Evolutionary conservation across 1,284 basidiomycete species (phyloP), one percentile per base, ranked within the genome.

Genomic region (Trichosporon coremiiforme): DNA sequence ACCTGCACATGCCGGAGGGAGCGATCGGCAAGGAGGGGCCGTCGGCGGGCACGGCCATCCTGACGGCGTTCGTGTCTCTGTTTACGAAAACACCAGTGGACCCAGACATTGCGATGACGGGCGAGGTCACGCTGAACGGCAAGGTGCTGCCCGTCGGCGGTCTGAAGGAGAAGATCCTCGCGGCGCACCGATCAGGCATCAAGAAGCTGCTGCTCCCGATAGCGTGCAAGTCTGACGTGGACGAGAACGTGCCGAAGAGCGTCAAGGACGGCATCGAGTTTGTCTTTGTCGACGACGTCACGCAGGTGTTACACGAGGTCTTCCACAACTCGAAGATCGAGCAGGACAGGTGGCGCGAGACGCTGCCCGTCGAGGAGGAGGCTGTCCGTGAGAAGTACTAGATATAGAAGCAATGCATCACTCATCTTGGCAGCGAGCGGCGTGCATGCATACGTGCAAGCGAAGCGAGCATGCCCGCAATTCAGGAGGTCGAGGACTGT

Each of bases 11-110:
- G 94, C 94, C 95, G 0, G 95, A 97, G 81, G 96, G 96, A 5
- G 93, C 92, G 70, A 93, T 99, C 72, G 96, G 96, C 65, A 99
- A 99, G 85, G 96, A 99, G 78, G 96, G 96, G 0, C 96, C 96
- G 0, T 94, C 92, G 75, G 96, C 96, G 0, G 96, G 96, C 64
- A 97, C 94, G 1, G 96, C 96, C 0, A 90, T 99, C 63, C 82
- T 95, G 66, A 90, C 92, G 45, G 95, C 95, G 0, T 92, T 98
- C 77, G 93, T 98, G 25, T 93, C 91, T 62, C 85, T 98, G 71
- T 91, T 98, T 84, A 94, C 92, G 1, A 90, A 90, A 84, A 91
- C 89, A 10, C 88, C 85, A 81, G 89, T 97, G 60, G 87, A 88
- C 78, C 91, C 92, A 17, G 93, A 96, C 83, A 91, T 95, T 68